phyloP scores from a whole-genome alignment of 2,329 filamentous ascomycete species.

The Thielaviopsis populi region DNA sequence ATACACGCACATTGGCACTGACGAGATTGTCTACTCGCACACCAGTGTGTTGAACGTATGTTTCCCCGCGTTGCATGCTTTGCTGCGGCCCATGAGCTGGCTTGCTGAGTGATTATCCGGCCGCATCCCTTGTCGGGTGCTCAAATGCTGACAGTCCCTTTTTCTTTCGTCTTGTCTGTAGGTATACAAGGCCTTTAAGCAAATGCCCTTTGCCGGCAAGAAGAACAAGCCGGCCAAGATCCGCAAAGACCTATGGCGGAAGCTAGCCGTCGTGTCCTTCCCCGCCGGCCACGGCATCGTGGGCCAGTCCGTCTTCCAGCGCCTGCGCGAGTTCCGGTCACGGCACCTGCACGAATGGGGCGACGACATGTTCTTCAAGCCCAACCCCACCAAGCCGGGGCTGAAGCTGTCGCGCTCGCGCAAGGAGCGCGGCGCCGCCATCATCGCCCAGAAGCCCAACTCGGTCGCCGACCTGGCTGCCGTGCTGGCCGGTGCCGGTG shows the following conservation, averaged over 20 bases:
- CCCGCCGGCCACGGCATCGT: constrained; percentile 35
- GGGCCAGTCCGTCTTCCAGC: constrained; percentile 46
- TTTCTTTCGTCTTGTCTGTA: constrained; percentile 17
- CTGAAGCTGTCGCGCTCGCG: constrained; percentile 27
- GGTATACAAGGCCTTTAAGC: constrained; percentile 34
- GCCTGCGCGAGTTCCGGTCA: constrained; percentile 48
- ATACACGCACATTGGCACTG: constrained; percentile 34
- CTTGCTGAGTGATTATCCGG: too few relatives aligned
- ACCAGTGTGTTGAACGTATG: constrained; percentile 32
- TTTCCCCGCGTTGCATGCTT: neutral
- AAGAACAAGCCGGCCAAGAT: constrained; percentile 48
- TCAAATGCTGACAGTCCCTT: neutral
- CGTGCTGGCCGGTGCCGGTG: constrained; percentile 37
- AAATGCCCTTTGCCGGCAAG: constrained; percentile 52
- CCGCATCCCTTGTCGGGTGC: neutral
- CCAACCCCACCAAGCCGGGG: constrained; percentile 22
- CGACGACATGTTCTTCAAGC: constrained; percentile 31
- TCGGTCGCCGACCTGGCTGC: constrained; percentile 48
- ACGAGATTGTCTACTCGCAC: constrained; percentile 40
- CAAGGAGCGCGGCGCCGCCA: constrained; percentile 33
- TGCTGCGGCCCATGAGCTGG: too few relatives aligned
- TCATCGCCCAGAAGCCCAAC: constrained; percentile 48
- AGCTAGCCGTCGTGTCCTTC: constrained; percentile 45
- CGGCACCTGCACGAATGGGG: constrained; percentile 49
- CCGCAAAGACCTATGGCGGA: constrained; percentile 53